These are phyloP conservation scores for Galium porrigens DNA, from an alignment of 305 asterid genomes.

Conservation along the genomic window DNA sequence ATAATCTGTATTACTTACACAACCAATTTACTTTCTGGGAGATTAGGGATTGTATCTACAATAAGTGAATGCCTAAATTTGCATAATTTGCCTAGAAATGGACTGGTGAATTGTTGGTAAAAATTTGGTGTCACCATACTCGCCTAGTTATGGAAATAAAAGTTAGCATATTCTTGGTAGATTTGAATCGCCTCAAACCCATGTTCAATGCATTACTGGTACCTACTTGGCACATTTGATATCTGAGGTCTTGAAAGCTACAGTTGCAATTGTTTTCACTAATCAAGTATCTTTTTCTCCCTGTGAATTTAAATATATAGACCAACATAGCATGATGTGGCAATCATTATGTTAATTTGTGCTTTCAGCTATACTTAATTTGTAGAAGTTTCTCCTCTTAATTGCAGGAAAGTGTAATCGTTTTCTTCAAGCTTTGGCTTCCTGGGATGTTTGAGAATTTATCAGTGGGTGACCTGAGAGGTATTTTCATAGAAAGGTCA, in stretches of 20 bases:
- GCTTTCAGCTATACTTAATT: conserved; percentile 3
- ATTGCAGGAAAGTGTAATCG: conserved; percentile 64
- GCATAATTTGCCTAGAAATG: background rate
- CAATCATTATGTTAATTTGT: conserved; percentile 11
- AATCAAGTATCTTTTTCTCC: too few species aligned
- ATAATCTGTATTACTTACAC: background rate
- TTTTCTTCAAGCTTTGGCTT: conserved; percentile 61
- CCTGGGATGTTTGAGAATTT: conserved; percentile 62
- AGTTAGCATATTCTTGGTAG: too few species aligned
- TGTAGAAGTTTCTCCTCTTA: conserved; percentile 16
- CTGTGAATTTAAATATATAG: background rate
- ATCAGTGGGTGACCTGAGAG: conserved; percentile 60
- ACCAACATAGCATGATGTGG: background rate
- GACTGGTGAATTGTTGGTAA: background rate
- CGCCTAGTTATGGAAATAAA: background rate
- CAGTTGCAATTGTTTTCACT: background rate
- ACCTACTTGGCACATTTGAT: background rate
- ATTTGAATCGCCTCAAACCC: too few species aligned
- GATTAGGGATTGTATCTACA: background rate
- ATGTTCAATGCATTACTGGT: background rate
- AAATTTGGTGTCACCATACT: background rate
- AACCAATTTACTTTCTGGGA: background rate
- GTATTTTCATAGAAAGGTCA: conserved; percentile 57
- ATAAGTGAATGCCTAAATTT: background rate
- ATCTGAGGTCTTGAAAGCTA: background rate